phyloP scores from a whole-genome alignment of 1,139 yeast species.

The Blastobotrys proliferans region DNA sequence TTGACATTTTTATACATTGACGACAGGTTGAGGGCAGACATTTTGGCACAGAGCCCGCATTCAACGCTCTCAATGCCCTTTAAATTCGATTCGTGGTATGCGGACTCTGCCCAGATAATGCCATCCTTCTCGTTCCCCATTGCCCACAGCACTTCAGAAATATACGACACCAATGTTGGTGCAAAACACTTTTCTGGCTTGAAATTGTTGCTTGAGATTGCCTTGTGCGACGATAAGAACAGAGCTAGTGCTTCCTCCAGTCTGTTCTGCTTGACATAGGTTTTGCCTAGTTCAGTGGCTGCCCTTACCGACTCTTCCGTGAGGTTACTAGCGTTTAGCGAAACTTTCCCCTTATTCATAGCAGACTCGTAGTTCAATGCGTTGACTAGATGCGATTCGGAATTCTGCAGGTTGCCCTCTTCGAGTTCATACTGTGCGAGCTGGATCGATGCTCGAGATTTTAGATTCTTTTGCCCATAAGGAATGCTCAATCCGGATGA shows the following conservation, averaged over 20 bases:
- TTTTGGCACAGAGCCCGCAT: slow-evolving; percentile 41
- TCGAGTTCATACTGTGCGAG: slow-evolving; percentile 25
- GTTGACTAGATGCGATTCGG: slow-evolving; percentile 40
- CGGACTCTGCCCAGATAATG: slow-evolving; percentile 60
- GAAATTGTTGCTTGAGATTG: not conserved
- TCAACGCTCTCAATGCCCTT: slow-evolving; percentile 36
- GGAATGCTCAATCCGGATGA: slow-evolving; percentile 32
- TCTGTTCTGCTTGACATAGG: slow-evolving; percentile 27
- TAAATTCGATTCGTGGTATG: slow-evolving; percentile 36
- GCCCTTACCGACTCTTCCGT: slow-evolving; percentile 19
- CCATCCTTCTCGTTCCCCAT: slow-evolving; percentile 52
- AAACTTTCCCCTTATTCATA: not conserved
- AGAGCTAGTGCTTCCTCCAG: slow-evolving; percentile 31
- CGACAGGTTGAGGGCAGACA: slow-evolving; percentile 37
- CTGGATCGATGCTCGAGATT: slow-evolving; percentile 30
- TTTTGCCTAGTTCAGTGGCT: slow-evolving; percentile 31
- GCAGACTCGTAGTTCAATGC: slow-evolving; percentile 39
- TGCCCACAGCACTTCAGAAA: slow-evolving; percentile 65
- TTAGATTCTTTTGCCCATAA: slow-evolving; percentile 27
- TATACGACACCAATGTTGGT: slow-evolving; percentile 50
- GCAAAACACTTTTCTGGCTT: slow-evolving; percentile 24
- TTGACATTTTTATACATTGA: slow-evolving; percentile 40
- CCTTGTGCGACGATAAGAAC: slow-evolving; percentile 29
- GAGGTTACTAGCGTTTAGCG: not conserved
- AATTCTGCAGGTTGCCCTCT: slow-evolving; percentile 29